Conservation (phyloP, 306 rosid species). For the Pachyrhizus erosus region DNA sequence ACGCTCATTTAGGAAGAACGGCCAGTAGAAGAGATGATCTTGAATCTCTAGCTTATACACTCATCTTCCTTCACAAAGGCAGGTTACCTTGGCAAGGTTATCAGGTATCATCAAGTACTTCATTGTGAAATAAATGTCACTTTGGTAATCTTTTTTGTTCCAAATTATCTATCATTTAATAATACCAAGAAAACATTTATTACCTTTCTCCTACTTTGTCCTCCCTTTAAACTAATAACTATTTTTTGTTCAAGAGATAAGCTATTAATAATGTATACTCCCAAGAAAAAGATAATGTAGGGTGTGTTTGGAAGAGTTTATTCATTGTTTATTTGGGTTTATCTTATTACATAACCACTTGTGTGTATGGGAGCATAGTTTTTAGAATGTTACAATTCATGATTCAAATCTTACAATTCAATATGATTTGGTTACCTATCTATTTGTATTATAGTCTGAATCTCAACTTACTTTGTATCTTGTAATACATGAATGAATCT, state of each 20-base stretch:
- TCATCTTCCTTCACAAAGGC: conserved; percentile 87
- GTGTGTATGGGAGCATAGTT: too few species aligned
- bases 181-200: neutral
- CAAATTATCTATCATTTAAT: neutral
- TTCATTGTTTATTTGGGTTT: too few species aligned
- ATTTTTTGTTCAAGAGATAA: neutral
- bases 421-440: too few species aligned
- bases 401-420: too few species aligned
- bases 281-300: neutral
- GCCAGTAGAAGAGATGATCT: conserved; percentile 97
- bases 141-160: neutral
- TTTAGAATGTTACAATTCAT: too few species aligned
- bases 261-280: neutral
- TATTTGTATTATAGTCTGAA: neutral
- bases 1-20: conserved; percentile 96
- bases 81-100: conserved; percentile 97
- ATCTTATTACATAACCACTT: too few species aligned
- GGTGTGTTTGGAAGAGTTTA: neutral
- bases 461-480: neutral
- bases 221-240: neutral
- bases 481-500: neutral
- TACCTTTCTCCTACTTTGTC: neutral
- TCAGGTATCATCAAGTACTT: conserved; percentile 56
- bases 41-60: conserved; percentile 95
- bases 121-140: neutral